Evolutionary conservation across 371 early-diverging fungal genomes (phyloP), one percentile per base, ranked within the genome.

Genomic region (Mortierella sp.): DNA sequence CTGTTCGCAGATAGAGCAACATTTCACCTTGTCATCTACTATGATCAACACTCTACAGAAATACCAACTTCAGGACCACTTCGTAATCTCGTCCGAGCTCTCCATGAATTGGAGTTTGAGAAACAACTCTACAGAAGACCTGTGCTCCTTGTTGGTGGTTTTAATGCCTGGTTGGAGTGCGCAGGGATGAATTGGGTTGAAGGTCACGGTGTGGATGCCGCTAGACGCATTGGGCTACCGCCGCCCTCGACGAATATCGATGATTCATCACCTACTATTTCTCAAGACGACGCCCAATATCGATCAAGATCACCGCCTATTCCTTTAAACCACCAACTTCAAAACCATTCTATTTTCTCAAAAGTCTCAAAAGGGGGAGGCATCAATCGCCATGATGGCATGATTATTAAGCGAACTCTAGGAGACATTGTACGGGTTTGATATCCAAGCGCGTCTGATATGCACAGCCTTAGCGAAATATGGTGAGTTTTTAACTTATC

Each of bases 11-110:
- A 80, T n/a, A 87, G 96, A 12, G 61, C 90, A 55, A 75, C 85
- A 2, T 94, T 92, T 76, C 94, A 95, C 66, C 64, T 95, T 1
- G 84, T 98, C 10, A 88, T 97, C 3, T 90, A 89, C 64, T 90
- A 93, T 55, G 95, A 95, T 71, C 90, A 92, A 49, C 68, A 56
- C 37, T 62, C 69, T 19, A 62, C 61, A 19, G 68, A 61, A 17
- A 45, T 68, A 31, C 65, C 59, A 42, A 66, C 34, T 2, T 61
- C 51, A n/a, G 69, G 54, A 31, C 51, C 73, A 17, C 66, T 85
- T 23, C 42, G 53, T 35, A 70, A 66, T 35, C 67, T 85, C 5
- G 66, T 70, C 42, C 53, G 74, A 29, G 91, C 91, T 0, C 84
- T 96, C 31, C 90, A 87, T 61, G 87, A 90, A 34, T 69, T 81